Evolutionary conservation across 257 asterid species (phyloP).

Genomic region (Nicotiana benthamiana): DNA sequence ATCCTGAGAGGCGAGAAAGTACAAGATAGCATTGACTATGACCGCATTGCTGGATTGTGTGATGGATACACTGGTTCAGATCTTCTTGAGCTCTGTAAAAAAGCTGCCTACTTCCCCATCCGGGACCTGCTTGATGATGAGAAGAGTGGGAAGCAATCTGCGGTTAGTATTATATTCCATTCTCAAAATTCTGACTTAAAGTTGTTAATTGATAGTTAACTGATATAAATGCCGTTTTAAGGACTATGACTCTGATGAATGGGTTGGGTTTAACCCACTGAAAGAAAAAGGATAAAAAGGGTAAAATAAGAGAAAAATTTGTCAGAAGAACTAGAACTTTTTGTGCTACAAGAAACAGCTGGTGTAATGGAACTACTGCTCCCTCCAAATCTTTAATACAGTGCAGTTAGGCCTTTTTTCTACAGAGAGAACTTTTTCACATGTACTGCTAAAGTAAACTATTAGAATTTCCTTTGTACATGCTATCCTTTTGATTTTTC

Average conservation of each 20-base stretch:
- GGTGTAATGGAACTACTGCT: background rate
- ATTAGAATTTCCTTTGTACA: background rate
- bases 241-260: background rate
- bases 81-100: constrained; percentile 83
- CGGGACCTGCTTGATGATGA: constrained; percentile 73
- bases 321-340: background rate
- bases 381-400: background rate
- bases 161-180: constrained; percentile 35
- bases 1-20: constrained; percentile 73
- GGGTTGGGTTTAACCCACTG: background rate
- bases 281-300: background rate
- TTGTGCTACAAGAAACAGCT: background rate
- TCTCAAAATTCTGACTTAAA: background rate
- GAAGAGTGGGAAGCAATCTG: constrained; percentile 41
- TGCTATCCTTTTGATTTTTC: background rate
- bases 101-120: constrained; percentile 84
- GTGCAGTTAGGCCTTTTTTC: background rate
- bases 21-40: constrained; percentile 54
- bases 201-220: background rate
- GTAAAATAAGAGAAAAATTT: background rate
- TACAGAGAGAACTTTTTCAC: background rate
- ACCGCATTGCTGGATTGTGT: constrained; percentile 56
- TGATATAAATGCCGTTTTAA: background rate
- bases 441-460: background rate
- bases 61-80: constrained; percentile 91